A percentile compares a stretch with the other conserved stretches of the same genome.
These are phyloP conservation scores for Colletotrichum lindemuthianum DNA, from an alignment of 2,329 filamentous ascomycete genomes.

Conservation along the genomic window DNA sequence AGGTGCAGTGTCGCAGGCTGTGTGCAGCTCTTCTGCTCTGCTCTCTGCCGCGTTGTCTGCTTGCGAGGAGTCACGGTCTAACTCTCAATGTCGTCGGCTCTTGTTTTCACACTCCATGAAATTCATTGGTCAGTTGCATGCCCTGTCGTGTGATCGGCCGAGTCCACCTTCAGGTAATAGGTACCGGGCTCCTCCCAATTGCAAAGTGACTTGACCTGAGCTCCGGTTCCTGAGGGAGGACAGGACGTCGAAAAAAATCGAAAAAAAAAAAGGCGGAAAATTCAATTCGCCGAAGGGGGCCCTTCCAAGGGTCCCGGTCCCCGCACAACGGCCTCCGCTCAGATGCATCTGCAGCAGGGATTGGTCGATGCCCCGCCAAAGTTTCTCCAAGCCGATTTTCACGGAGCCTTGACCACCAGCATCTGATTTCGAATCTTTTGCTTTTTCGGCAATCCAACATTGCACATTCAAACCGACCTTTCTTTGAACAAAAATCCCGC, in stretches of 20 bases:
- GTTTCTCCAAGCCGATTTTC: slow-evolving; percentile 35
- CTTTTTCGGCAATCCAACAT: neutral
- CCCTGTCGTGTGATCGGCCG: slow-evolving; percentile 25
- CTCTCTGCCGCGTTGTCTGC: neutral
- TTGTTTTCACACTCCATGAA: slow-evolving; percentile 9
- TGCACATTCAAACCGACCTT: neutral
- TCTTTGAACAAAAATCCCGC: neutral
- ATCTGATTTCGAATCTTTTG: slow-evolving; percentile 1
- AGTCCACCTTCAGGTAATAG: slow-evolving; percentile 11
- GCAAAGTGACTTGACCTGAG: neutral
- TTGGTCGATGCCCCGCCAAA: slow-evolving; percentile 37
- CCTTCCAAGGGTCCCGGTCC: slow-evolving; percentile 9
- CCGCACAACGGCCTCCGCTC: slow-evolving; percentile 4
- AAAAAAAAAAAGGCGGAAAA: slow-evolving; percentile 21
- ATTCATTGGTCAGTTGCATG: slow-evolving; percentile 11
- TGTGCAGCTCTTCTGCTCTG: neutral
- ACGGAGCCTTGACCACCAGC: neutral
- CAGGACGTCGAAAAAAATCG: neutral
- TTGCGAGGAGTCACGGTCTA: neutral
- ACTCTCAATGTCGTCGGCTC: slow-evolving; percentile 19
- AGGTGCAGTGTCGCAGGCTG: neutral
- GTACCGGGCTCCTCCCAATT: slow-evolving; percentile 11
- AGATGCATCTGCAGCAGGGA: slow-evolving; percentile 33
- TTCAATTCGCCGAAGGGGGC: slow-evolving; percentile 29
- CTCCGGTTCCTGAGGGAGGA: no score